A percentile compares a stretch with the other conserved stretches of the same genome.
phyloP scores from a whole-genome alignment of 2,329 filamentous ascomycete species.

The Exutisphaerella laricina region DNA sequence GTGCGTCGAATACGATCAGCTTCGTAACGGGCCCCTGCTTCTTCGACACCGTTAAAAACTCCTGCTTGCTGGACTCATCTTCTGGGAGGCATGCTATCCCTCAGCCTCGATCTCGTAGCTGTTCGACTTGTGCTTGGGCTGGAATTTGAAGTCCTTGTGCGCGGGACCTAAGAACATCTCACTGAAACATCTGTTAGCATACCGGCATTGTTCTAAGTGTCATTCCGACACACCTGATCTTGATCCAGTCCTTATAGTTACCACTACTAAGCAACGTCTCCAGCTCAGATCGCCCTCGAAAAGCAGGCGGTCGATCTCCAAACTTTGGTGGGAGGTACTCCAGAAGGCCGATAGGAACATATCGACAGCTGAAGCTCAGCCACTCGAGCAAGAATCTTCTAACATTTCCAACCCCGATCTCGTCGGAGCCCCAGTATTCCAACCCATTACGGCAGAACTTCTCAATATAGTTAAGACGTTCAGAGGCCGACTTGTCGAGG shows the following conservation, averaged over 20 bases:
- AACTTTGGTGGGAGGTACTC: slow-evolving; percentile 83
- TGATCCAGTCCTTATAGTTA: slow-evolving; percentile 97
- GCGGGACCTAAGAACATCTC: slow-evolving; percentile 97
- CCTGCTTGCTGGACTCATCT: no score
- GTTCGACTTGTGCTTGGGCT: slow-evolving; percentile 97
- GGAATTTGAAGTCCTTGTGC: slow-evolving; percentile 84
- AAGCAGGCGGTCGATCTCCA: slow-evolving; percentile 83
- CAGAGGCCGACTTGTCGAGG: slow-evolving; percentile 85
- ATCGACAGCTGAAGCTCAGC: slow-evolving; percentile 88
- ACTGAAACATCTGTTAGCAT: slow-evolving; percentile 42
- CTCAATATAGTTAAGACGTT: slow-evolving; percentile 79
- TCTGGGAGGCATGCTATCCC: slow-evolving; percentile 37
- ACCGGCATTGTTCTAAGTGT: not conserved
- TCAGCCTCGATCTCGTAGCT: slow-evolving; percentile 77
- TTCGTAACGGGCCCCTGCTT: no score
- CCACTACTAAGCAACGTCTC: slow-evolving; percentile 88
- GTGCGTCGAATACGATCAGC: no score
- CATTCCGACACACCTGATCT: slow-evolving; percentile 69
- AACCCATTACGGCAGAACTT: slow-evolving; percentile 87
- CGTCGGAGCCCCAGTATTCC: slow-evolving; percentile 92
- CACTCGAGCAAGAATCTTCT: slow-evolving; percentile 91
- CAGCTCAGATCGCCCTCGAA: slow-evolving; percentile 76
- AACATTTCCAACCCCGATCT: slow-evolving; percentile 86
- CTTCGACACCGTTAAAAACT: not conserved
- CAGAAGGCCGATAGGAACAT: slow-evolving; percentile 82